These are phyloP conservation scores for Globisporangium orthogonon DNA, from an alignment of 352 stramenopile species.

Conservation along the genomic window DNA sequence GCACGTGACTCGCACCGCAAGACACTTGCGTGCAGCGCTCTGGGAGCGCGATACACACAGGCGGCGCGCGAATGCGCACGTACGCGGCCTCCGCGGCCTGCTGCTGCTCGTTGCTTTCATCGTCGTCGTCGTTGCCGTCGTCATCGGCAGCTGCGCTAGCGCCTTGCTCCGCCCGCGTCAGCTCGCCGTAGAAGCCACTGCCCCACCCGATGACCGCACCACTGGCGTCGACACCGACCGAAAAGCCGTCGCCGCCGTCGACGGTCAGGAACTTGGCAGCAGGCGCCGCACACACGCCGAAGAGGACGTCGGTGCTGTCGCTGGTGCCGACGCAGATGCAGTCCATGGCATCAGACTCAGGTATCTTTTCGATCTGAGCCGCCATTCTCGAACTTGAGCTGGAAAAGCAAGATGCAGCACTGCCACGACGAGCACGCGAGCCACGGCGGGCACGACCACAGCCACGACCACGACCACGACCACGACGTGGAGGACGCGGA, in stretches of 20 bases:
- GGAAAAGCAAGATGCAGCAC: constrained; percentile 31
- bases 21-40: constrained; percentile 30
- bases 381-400: neutral
- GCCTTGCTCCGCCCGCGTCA: constrained; percentile 6
- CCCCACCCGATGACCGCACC: constrained; percentile 55
- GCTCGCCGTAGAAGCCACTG: constrained; percentile 57
- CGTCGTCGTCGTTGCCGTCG: neutral
- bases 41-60: constrained; percentile 14
- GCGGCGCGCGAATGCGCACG: neutral
- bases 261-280: constrained; percentile 12
- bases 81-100: neutral
- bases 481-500: constrained; percentile 68
- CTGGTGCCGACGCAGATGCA: constrained; percentile 1
- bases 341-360: neutral
- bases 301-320: constrained; percentile 13
- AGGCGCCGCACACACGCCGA: constrained; percentile 25
- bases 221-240: constrained; percentile 23
- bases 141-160: neutral
- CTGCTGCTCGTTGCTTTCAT: neutral
- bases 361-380: neutral
- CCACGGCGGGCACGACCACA: constrained; percentile 38
- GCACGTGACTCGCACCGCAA: constrained; percentile 55
- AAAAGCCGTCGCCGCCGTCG: constrained; percentile 55
- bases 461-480: constrained; percentile 53
- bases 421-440: constrained; percentile 58